These are phyloP conservation scores for Mycosphaerella sp. DNA, from an alignment of 2,329 filamentous ascomycete species.

Conservation along the genomic window DNA sequence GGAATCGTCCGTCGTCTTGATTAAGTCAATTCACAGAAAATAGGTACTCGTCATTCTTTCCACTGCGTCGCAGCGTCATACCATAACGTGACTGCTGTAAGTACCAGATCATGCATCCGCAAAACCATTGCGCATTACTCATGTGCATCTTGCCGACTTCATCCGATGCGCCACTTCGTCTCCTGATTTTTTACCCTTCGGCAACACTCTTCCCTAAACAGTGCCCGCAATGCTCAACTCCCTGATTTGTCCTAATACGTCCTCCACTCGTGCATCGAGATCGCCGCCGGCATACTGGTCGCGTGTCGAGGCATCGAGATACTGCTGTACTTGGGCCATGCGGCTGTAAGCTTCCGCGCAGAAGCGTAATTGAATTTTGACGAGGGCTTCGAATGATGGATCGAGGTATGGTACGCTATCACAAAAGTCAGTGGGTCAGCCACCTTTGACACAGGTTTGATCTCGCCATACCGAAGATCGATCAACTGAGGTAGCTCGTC, in stretches of 20 bases:
- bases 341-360: slow-evolving; percentile 95
- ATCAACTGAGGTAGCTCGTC: slow-evolving; percentile 91
- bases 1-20: too few species aligned
- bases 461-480: slow-evolving; percentile 59
- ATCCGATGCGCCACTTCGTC: background rate
- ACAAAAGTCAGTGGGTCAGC: slow-evolving; percentile 2
- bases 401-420: slow-evolving; percentile 80
- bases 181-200: background rate
- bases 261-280: slow-evolving; percentile 83
- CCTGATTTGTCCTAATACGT: slow-evolving; percentile 93
- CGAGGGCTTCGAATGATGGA: slow-evolving; percentile 91
- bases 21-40: background rate
- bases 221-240: slow-evolving; percentile 85
- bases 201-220: slow-evolving; percentile 39
- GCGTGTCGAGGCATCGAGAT: slow-evolving; percentile 81
- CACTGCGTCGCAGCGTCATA: background rate
- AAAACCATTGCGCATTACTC: background rate
- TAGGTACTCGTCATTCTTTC: background rate
- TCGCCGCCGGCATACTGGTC: slow-evolving; percentile 95
- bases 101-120: background rate
- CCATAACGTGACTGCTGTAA: background rate
- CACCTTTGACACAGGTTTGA: background rate
- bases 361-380: slow-evolving; percentile 97
- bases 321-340: slow-evolving; percentile 99
- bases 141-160: background rate